Percentiles rank a stretch among this genome's conserved stretches.
phyloP scores from a whole-genome alignment of 2,329 filamentous ascomycete genomes.

The Ophiostoma triangulosporum region DNA sequence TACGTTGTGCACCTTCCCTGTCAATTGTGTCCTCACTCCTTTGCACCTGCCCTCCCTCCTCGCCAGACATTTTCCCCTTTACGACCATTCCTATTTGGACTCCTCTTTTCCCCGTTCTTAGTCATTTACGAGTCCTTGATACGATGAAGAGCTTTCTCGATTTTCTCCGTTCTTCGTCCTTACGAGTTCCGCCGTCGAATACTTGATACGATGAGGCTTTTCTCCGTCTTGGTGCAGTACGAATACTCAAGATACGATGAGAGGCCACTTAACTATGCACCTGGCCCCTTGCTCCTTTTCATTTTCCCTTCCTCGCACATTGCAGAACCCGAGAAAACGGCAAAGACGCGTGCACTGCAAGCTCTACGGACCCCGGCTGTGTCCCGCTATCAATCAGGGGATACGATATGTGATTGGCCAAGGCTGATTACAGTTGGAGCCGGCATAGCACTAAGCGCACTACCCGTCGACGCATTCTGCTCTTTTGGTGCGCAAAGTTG shows the following conservation, averaged over 20 bases:
- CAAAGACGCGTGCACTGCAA: background rate
- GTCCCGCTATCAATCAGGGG: slow-evolving; percentile 13
- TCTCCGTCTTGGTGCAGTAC: too few relatives aligned
- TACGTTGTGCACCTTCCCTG: background rate
- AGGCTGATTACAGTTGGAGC: background rate
- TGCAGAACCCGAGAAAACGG: background rate
- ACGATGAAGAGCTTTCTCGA: too few relatives aligned
- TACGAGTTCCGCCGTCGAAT: too few relatives aligned
- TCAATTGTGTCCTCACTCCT: background rate
- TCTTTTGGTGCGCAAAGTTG: too few relatives aligned
- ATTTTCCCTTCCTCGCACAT: background rate
- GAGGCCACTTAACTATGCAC: too few relatives aligned
- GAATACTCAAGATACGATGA: too few relatives aligned
- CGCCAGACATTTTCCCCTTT: background rate
- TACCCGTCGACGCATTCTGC: too few relatives aligned
- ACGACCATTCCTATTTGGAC: too few relatives aligned
- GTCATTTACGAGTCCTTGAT: too few relatives aligned
- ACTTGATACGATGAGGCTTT: too few relatives aligned
- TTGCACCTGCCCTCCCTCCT: background rate
- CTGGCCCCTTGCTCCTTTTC: background rate
- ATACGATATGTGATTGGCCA: slow-evolving; percentile 13
- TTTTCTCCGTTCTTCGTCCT: background rate
- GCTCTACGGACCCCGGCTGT: slow-evolving; percentile 6
- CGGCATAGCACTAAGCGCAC: background rate
- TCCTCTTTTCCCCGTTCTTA: background rate